These are phyloP conservation scores for Neohortaea acidophila DNA, from an alignment of 495 filamentous ascomycete genomes.

Conservation along the genomic window DNA sequence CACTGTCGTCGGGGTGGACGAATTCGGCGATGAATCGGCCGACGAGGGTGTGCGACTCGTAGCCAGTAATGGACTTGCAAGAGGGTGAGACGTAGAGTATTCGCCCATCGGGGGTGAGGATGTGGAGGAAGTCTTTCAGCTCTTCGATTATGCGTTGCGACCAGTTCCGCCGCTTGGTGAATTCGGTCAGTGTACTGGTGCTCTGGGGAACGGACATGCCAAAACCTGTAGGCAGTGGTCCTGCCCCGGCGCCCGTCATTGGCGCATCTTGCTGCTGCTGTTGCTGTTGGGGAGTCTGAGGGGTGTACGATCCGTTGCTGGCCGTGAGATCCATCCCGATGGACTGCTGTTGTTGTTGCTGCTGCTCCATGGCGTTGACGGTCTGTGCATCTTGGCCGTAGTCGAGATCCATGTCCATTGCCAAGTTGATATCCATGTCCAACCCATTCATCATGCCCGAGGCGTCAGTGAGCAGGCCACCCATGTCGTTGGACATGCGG, in stretches of 20 bases:
- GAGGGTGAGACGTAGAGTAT: slow-evolving; percentile 78
- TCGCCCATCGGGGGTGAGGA: slow-evolving; percentile 68
- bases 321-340: not conserved
- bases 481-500: slow-evolving; percentile 6
- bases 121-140: slow-evolving; percentile 74
- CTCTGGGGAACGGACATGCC: slow-evolving; percentile 31
- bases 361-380: slow-evolving; percentile 11
- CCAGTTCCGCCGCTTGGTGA: slow-evolving; percentile 79
- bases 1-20: slow-evolving; percentile 77
- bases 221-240: slow-evolving; percentile 41
- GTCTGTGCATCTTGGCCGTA: slow-evolving; percentile 4
- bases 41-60: slow-evolving; percentile 50
- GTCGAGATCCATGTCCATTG: slow-evolving; percentile 24
- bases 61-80: slow-evolving; percentile 61
- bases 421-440: slow-evolving; percentile 17
- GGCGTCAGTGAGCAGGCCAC: slow-evolving; percentile 4
- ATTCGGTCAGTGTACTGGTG: slow-evolving; percentile 59
- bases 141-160: slow-evolving; percentile 77
- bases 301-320: slow-evolving; percentile 8
- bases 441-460: slow-evolving; percentile 11
- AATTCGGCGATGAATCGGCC: slow-evolving; percentile 61
- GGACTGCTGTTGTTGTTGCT: slow-evolving; percentile 3
- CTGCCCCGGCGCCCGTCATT: slow-evolving; percentile 37
- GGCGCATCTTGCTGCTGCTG: slow-evolving; percentile 14
- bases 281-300: slow-evolving; percentile 5